Percentiles rank a stretch among this genome's conserved stretches.
phyloP scores from a whole-genome alignment of 306 rosid genomes.

The Alnus rubra region DNA sequence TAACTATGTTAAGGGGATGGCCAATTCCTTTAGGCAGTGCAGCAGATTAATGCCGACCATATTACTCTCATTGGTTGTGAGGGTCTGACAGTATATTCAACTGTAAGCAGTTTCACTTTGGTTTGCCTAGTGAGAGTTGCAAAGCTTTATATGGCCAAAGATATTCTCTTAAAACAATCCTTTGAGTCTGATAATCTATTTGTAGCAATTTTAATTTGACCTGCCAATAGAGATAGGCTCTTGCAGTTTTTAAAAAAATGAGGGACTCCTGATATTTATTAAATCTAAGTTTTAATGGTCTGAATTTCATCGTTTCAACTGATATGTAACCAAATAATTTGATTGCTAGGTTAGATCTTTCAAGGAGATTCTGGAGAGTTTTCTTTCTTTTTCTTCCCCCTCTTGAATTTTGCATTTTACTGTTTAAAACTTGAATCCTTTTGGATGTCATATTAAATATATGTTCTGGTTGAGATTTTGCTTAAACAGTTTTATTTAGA shows the following conservation, averaged over 20 bases:
- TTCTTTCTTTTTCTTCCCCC: neutral
- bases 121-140: neutral
- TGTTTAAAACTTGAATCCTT: too few relatives aligned
- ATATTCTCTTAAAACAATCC: neutral
- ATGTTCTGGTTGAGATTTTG: neutral
- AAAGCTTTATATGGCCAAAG: slow-evolving; percentile 1
- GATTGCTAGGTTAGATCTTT: neutral
- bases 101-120: neutral
- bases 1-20: neutral
- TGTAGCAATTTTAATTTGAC: neutral
- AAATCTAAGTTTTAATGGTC: neutral
- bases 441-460: neutral
- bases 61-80: neutral
- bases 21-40: slow-evolving; percentile 4
- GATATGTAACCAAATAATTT: neutral
- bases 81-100: neutral
- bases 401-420: too few relatives aligned
- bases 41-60: neutral
- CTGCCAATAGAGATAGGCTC: neutral
- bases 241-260: neutral
- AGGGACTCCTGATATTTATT: neutral
- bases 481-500: neutral
- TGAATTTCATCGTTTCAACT: neutral
- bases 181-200: neutral
- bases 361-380: neutral